Evolutionary conservation across 768 basidiomycete genomes (phyloP).

Genomic region (Tulasnella calospora): DNA sequence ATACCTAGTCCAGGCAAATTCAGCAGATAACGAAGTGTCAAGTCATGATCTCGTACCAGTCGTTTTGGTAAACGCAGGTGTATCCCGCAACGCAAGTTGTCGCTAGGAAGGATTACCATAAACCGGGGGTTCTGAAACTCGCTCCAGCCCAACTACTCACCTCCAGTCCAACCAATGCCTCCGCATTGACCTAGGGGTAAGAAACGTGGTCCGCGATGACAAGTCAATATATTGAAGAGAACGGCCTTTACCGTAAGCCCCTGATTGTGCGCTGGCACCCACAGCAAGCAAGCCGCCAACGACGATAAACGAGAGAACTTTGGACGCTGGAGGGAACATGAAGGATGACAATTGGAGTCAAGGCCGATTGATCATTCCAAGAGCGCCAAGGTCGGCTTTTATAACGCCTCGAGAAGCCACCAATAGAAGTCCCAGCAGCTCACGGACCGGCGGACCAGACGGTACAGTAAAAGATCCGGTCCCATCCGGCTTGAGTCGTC

Average conservation of each 20-base stretch:
- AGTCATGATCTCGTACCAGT: slow-evolving; percentile 8
- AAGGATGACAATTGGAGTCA: background rate
- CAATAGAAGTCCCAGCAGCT: background rate
- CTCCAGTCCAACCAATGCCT: background rate
- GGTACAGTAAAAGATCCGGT: too few species aligned
- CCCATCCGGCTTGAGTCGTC: too few species aligned
- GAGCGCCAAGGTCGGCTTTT: background rate
- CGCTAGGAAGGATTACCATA: background rate
- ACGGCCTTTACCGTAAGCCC: background rate
- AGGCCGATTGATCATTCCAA: background rate
- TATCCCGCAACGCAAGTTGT: slow-evolving; percentile 18
- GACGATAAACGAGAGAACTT: background rate
- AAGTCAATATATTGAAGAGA: background rate
- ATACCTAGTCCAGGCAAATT: background rate
- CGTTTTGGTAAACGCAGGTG: slow-evolving; percentile 9
- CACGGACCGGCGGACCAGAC: background rate
- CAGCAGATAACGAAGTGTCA: background rate
- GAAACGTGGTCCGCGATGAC: background rate
- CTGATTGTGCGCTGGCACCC: background rate
- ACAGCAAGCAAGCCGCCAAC: background rate
- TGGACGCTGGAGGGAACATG: background rate
- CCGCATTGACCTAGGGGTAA: background rate
- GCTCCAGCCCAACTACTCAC: background rate
- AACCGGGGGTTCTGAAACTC: background rate
- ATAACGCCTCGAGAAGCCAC: background rate